Evolutionary conservation across 495 filamentous ascomycete genomes (phyloP).

Genomic region (Penicillium cosmopolitanum): DNA sequence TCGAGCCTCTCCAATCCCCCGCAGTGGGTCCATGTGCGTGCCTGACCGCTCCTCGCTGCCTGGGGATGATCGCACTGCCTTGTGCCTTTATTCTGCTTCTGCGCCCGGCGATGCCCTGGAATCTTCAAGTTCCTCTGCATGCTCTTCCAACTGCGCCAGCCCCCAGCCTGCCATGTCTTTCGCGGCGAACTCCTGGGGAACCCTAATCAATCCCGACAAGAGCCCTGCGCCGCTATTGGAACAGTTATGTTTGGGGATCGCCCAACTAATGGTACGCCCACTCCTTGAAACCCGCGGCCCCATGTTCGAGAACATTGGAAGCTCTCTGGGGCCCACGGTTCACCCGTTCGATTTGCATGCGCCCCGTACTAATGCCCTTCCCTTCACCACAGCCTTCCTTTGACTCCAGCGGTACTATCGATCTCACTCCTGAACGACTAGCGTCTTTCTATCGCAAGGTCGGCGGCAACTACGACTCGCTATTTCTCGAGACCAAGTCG

Average conservation of each 20-base stretch:
- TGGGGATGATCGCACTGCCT: conserved; percentile 15
- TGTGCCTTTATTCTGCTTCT: conserved; percentile 13
- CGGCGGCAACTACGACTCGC: conserved; percentile 84
- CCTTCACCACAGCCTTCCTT: conserved; percentile 60
- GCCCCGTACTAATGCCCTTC: conserved; percentile 23
- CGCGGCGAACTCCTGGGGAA: conserved; percentile 68
- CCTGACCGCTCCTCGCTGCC: conserved; percentile 44
- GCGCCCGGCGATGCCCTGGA: conserved; percentile 24
- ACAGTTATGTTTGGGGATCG: conserved; percentile 77
- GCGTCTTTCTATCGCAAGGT: conserved; percentile 86
- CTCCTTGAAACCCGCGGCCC: conserved; percentile 3
- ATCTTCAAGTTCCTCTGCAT: conserved; percentile 19
- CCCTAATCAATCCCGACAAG: conserved; percentile 80
- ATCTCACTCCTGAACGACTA: conserved; percentile 80
- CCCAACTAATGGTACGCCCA: conserved; percentile 70
- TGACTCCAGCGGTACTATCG: conserved; percentile 63
- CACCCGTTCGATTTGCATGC: not conserved
- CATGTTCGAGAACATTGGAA: not conserved
- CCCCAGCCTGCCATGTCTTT: conserved; percentile 37
- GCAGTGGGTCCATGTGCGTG: conserved; percentile 43
- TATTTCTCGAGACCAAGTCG: conserved; percentile 80
- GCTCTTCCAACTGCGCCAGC: conserved; percentile 22
- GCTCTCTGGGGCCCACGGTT: not conserved
- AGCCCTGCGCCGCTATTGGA: conserved; percentile 75
- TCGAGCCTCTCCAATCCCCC: conserved; percentile 24